A percentile compares a stretch with the other conserved stretches of the same genome.
Evolutionary conservation across 345 rosid genomes (phyloP).

Genomic region (Mangifera indica): DNA sequence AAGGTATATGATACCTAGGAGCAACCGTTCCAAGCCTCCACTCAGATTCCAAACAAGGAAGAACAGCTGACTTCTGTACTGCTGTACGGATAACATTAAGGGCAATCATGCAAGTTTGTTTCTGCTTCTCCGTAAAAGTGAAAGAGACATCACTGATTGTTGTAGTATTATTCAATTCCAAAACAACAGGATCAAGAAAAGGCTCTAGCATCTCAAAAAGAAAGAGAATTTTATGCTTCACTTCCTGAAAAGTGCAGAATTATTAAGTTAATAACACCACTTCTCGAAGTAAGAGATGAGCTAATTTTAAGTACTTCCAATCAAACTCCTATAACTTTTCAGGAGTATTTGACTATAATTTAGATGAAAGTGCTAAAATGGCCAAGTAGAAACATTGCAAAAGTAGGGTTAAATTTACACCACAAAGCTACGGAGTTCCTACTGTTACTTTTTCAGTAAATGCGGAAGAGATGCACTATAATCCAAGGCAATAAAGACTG

Average conservation of each 20-base stretch:
- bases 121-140: constrained; percentile 52
- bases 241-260: constrained; percentile 50
- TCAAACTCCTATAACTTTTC: background rate
- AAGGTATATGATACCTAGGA: constrained; percentile 56
- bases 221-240: constrained; percentile 75
- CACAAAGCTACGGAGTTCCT: too few species aligned
- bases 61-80: constrained; percentile 65
- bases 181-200: constrained; percentile 69
- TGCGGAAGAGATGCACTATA: background rate
- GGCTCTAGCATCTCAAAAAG: constrained; percentile 85
- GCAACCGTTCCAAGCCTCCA: constrained; percentile 80
- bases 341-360: background rate
- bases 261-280: background rate
- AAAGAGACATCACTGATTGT: constrained; percentile 58
- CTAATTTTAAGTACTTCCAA: background rate
- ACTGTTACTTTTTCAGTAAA: background rate
- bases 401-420: background rate
- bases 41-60: constrained; percentile 74
- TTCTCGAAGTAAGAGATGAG: background rate
- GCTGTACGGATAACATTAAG: constrained; percentile 71
- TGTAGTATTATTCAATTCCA: constrained; percentile 48
- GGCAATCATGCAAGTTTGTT: constrained; percentile 52
- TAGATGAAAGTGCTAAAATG: background rate
- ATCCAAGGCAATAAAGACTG: background rate
- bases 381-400: background rate